Evolutionary conservation across 2,329 filamentous ascomycete species (phyloP).

Genomic region (Ramichloridium luteum): DNA sequence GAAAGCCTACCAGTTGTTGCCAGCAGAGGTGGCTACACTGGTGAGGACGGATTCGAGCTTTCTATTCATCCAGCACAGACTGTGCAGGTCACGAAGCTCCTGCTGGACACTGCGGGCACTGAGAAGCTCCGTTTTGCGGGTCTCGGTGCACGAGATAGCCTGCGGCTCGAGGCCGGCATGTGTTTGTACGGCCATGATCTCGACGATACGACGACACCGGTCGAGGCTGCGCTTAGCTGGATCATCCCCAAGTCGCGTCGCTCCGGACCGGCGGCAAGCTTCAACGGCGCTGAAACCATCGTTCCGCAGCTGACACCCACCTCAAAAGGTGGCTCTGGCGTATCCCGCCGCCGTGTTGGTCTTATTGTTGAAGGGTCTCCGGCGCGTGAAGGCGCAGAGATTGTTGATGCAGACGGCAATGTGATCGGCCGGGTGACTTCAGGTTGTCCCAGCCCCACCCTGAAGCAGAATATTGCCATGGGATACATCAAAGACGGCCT

Average conservation of each 20-base stretch:
- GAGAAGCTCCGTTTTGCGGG: slow-evolving; percentile 70
- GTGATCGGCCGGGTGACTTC: slow-evolving; percentile 74
- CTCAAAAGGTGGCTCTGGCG: slow-evolving; percentile 51
- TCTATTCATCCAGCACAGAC: slow-evolving; percentile 61
- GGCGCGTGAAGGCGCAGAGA: slow-evolving; percentile 58
- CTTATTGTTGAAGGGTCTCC: slow-evolving; percentile 66
- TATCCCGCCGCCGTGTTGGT: slow-evolving; percentile 52
- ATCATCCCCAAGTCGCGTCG: slow-evolving; percentile 71
- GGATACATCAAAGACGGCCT: slow-evolving; percentile 71
- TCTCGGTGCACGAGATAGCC: slow-evolving; percentile 78
- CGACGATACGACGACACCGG: slow-evolving; percentile 61
- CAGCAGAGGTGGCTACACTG: slow-evolving; percentile 86
- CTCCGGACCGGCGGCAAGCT: slow-evolving; percentile 47
- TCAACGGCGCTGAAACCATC: slow-evolving; percentile 60
- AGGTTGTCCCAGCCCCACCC: slow-evolving; percentile 74
- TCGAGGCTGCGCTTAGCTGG: slow-evolving; percentile 60
- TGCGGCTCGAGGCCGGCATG: slow-evolving; percentile 93
- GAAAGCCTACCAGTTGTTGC: slow-evolving; percentile 52
- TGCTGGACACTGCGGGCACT: slow-evolving; percentile 47
- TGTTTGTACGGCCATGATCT: slow-evolving; percentile 99
- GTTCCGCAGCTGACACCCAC: slow-evolving; percentile 35
- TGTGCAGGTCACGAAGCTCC: slow-evolving; percentile 52
- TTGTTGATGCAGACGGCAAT: slow-evolving; percentile 52
- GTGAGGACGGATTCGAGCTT: slow-evolving; percentile 96
- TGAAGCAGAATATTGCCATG: slow-evolving; percentile 92